Evolutionary conservation across 2,329 filamentous ascomycete species (phyloP).

Genomic region (Penicillium concentricum): DNA sequence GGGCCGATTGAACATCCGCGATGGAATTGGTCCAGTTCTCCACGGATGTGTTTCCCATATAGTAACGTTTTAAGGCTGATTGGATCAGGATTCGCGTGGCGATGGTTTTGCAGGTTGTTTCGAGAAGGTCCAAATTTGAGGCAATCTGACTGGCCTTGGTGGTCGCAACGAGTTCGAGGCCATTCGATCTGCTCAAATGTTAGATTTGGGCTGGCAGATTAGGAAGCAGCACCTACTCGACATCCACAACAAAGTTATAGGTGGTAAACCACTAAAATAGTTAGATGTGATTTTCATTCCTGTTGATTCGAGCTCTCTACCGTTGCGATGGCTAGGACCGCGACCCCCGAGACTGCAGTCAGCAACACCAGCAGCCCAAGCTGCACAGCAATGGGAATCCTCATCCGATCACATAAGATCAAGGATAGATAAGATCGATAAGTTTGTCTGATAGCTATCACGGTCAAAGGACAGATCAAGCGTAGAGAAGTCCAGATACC

Average conservation of each 20-base stretch:
- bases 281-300: slow-evolving; percentile 5
- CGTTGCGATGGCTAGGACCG: slow-evolving; percentile 72
- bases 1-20: slow-evolving; percentile 68
- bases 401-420: slow-evolving; percentile 54
- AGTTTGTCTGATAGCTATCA: neutral
- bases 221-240: slow-evolving; percentile 42
- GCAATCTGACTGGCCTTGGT: slow-evolving; percentile 81
- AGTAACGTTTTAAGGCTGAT: slow-evolving; percentile 51
- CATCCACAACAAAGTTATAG: slow-evolving; percentile 58
- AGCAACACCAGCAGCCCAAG: slow-evolving; percentile 75
- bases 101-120: slow-evolving; percentile 71
- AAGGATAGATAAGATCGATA: neutral
- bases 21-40: slow-evolving; percentile 61
- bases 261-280: slow-evolving; percentile 56
- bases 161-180: slow-evolving; percentile 75
- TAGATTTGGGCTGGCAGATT: neutral
- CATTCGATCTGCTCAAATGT: slow-evolving; percentile 47
- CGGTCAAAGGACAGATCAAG: neutral
- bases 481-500: neutral
- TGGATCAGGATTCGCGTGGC: slow-evolving; percentile 62
- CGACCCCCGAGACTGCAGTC: slow-evolving; percentile 70
- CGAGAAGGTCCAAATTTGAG: slow-evolving; percentile 74
- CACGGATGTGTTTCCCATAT: slow-evolving; percentile 51
- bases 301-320: slow-evolving; percentile 10
- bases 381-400: slow-evolving; percentile 85